Conservation (phyloP, 192 early-diverging fungal species). For the Coemansia sp. region DNA sequence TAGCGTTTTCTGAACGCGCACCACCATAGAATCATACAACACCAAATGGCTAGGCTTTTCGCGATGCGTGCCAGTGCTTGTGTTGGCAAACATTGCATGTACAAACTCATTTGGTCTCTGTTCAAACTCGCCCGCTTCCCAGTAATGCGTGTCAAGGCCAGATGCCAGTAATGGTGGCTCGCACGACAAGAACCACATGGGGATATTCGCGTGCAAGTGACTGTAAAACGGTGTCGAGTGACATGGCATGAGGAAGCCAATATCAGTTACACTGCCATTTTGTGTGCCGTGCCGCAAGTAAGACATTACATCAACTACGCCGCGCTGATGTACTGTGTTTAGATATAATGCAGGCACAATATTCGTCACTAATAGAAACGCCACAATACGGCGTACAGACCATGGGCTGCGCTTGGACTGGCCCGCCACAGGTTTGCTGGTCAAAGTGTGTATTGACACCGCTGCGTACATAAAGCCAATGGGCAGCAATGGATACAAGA, state of each 20-base stretch:
- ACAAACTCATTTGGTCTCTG: conserved; percentile 65
- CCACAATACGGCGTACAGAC: conserved; percentile 7
- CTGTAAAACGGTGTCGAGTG: conserved; percentile 96
- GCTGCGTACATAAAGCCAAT: conserved; percentile 52
- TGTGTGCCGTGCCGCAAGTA: conserved; percentile 62
- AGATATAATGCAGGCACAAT: conserved; percentile 70
- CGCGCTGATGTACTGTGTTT: conserved; percentile 81
- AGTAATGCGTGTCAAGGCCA: conserved; percentile 59
- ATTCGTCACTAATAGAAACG: conserved; percentile 64
- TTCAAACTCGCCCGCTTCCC: conserved; percentile 79
- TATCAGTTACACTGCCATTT: conserved; percentile 16
- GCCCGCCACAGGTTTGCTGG: neutral
- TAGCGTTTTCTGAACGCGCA: conserved; percentile 40
- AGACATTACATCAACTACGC: conserved; percentile 82
- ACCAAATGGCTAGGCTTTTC: conserved; percentile 75
- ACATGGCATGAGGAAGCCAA: conserved; percentile 92
- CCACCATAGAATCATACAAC: conserved; percentile 68
- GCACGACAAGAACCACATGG: conserved; percentile 87
- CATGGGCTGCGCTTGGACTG: neutral
- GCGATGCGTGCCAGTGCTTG: conserved; percentile 3
- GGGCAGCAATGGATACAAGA: conserved; percentile 86
- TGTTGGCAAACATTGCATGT: conserved; percentile 26
- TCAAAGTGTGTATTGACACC: conserved; percentile 53
- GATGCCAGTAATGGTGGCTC: conserved; percentile 73
- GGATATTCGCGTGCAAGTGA: conserved; percentile 66